Base-by-base conservation (phyloP, 768 basidiomycete genomes). In the Pleurotus sapidus region DNA sequence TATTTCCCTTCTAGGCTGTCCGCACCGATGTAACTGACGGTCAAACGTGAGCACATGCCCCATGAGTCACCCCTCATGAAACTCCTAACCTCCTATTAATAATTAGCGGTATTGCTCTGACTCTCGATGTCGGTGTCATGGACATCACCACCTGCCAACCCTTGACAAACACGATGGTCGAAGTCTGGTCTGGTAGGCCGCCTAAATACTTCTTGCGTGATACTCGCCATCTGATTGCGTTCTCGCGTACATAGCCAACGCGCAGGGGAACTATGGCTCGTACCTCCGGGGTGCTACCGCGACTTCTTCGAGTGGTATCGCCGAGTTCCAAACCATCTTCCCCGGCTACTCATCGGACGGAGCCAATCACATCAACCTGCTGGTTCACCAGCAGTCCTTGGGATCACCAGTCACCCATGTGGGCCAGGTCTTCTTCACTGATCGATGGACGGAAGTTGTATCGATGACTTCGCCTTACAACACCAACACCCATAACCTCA, bases 401-500 rank as follows among this genome's bases (percentile, higher is more conserved):
- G 63, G 67, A 15, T 68, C 69, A 4, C 48, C 56, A 1, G 63
- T 70, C 7, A 49, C 64, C 7, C 75, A 77, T 59, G 63, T 68
- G 43, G 76, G 76, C 5, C 73, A 72, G 49, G 60, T 76, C 11
- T 77, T 74, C 68, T 77, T 77, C 65, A 68, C 68, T 7, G 74
- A 76, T 46, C 59, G 57, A 17, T 73, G 71, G 72, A 73, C 67
- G 34, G 64, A 66, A 2, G 62, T 68, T 24, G 65, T 75, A 18
- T 60, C 65, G 56, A 65, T 60, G 50, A 64, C 64, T 12, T 53
- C 64, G 6, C 65, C 68, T 5, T 76, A 76, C 62, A 64, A 59
- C 49, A 54, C 64, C 48, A 74, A 73, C 58, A 70, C 63, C 0
- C 67, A 71, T 34, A n/a, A 25, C 3, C 60, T 67, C 34, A 64